These are phyloP conservation scores for Golubevia pallescens DNA, from an alignment of 1,284 basidiomycete species.

Conservation along the genomic window DNA sequence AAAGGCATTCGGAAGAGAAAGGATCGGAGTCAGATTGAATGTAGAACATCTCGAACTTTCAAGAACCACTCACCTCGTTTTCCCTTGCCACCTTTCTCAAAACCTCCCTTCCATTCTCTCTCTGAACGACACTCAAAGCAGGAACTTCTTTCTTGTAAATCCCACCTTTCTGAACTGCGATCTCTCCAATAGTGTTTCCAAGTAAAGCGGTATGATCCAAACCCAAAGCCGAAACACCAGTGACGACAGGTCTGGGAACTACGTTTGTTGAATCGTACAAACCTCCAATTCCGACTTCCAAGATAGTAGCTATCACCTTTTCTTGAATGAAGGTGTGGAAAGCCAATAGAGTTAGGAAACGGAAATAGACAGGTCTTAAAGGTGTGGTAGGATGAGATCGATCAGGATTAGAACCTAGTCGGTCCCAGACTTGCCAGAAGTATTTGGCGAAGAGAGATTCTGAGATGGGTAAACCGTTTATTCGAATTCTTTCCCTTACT, in stretches of 20 bases:
- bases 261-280: slow-evolving; percentile 95
- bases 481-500: slow-evolving; percentile 91
- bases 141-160: slow-evolving; percentile 92
- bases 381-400: slow-evolving; percentile 66
- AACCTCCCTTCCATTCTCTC: slow-evolving; percentile 73
- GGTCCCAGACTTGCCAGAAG: slow-evolving; percentile 97
- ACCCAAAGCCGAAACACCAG: slow-evolving; percentile 87
- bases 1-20: neutral
- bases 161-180: slow-evolving; percentile 93
- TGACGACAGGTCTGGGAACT: slow-evolving; percentile 84
- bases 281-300: slow-evolving; percentile 97
- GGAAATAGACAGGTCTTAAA: slow-evolving; percentile 87
- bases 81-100: slow-evolving; percentile 74
- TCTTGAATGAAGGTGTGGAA: slow-evolving; percentile 86
- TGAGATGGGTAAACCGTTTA: slow-evolving; percentile 86
- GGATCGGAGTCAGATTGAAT: slow-evolving; percentile 11
- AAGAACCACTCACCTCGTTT: slow-evolving; percentile 70
- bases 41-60: slow-evolving; percentile 24
- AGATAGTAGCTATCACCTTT: slow-evolving; percentile 83
- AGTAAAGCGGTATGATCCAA: slow-evolving; percentile 91
- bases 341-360: slow-evolving; percentile 88
- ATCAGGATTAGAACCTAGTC: slow-evolving; percentile 74
- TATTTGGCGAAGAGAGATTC: slow-evolving; percentile 86
- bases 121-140: slow-evolving; percentile 82
- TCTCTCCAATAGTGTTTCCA: slow-evolving; percentile 86